Conservation (phyloP, 306 rosid species). For the Lathyrus oleraceus region DNA sequence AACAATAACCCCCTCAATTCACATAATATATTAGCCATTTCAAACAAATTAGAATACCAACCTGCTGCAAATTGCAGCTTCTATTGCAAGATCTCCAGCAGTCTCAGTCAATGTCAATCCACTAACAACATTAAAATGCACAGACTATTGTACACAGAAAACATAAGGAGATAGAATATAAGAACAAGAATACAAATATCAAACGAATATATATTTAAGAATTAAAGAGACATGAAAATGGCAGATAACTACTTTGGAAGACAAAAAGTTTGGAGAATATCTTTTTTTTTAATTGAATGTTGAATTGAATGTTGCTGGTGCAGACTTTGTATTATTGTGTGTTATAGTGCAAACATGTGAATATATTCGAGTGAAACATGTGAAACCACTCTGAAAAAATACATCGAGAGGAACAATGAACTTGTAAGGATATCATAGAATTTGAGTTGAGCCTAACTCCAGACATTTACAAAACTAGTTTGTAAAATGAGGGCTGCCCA, state of each 20-base stretch:
- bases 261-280: background rate
- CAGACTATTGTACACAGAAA: slow-evolving; percentile 47
- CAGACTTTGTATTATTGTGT: too few species aligned
- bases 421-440: too few species aligned
- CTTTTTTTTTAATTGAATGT: too few species aligned
- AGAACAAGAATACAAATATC: slow-evolving; percentile 22
- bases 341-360: too few species aligned
- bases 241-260: slow-evolving; percentile 15
- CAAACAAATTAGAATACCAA: slow-evolving; percentile 36
- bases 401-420: too few species aligned
- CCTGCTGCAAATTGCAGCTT: slow-evolving; percentile 99
- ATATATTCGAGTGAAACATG: too few species aligned
- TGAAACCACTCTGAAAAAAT: too few species aligned
- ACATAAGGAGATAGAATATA: slow-evolving; percentile 14
- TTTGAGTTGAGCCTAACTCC: too few species aligned
- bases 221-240: slow-evolving; percentile 10
- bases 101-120: slow-evolving; percentile 76
- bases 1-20: slow-evolving; percentile 20
- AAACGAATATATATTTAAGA: slow-evolving; percentile 12
- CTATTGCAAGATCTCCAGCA: slow-evolving; percentile 95
- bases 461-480: too few species aligned
- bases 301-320: too few species aligned
- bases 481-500: too few species aligned
- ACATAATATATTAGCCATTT: slow-evolving; percentile 15
- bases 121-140: slow-evolving; percentile 77